Percentiles rank a stretch among this genome's conserved stretches.
phyloP scores from a whole-genome alignment of 177 flowering plant genomes.

The Telopea speciosissima region DNA sequence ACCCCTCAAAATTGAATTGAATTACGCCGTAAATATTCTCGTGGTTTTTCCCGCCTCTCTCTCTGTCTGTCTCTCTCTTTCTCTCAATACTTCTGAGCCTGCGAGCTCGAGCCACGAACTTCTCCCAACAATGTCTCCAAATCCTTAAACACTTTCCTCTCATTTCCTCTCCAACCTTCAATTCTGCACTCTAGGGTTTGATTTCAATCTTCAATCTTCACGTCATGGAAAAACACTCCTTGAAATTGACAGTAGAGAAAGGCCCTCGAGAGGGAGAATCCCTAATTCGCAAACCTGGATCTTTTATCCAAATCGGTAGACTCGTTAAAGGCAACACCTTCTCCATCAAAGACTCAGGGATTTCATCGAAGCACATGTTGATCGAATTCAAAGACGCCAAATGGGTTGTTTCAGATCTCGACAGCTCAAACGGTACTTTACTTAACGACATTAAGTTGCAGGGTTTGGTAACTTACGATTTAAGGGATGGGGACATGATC shows the following conservation, averaged over 20 bases:
- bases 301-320: constrained; percentile 44
- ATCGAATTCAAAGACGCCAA: constrained; percentile 35
- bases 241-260: constrained; percentile 39
- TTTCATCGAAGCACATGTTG: constrained; percentile 59
- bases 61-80: no score
- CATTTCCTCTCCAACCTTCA: neutral
- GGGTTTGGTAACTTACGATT: constrained; percentile 20
- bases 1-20: no score
- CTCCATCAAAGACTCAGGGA: constrained; percentile 59
- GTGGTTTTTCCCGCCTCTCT: no score
- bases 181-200: neutral
- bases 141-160: neutral
- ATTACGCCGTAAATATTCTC: no score
- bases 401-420: constrained; percentile 64
- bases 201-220: neutral
- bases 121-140: neutral
- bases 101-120: neutral
- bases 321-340: constrained; percentile 56
- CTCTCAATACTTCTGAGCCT: no score
- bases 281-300: constrained; percentile 34
- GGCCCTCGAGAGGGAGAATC: constrained; percentile 66
- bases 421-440: constrained; percentile 63
- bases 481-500: constrained; percentile 42
- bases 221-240: constrained; percentile 11
- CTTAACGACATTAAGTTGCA: constrained; percentile 29